Evolutionary conservation across 179 eudicot species (phyloP).

Genomic region (Heliamphora pulchella): DNA sequence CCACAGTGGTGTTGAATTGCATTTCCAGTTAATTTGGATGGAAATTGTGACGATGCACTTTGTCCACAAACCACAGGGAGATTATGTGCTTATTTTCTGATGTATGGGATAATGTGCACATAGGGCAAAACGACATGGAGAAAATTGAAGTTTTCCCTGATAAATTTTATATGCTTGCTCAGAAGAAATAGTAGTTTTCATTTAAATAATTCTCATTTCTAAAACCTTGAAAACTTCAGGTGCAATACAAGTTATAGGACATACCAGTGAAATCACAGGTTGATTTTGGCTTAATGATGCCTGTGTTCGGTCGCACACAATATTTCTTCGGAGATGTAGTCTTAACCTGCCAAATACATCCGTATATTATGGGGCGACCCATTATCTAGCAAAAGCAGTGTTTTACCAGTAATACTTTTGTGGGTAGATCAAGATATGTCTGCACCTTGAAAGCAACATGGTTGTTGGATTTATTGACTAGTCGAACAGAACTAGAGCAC

Average conservation of each 20-base stretch:
- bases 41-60: too few species aligned
- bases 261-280: slow-evolving; percentile 57
- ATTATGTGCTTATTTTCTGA: too few species aligned
- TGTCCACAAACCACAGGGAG: too few species aligned
- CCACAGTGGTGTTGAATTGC: too few species aligned
- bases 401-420: not conserved
- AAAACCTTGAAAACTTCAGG: not conserved
- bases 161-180: not conserved
- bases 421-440: not conserved
- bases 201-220: not conserved
- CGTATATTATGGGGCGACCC: not conserved
- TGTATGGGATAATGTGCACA: too few species aligned
- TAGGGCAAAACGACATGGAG: too few species aligned
- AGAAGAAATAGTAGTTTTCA: not conserved
- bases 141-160: too few species aligned
- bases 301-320: slow-evolving; percentile 72
- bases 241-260: not conserved
- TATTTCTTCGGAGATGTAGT: slow-evolving; percentile 78
- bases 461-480: slow-evolving; percentile 48
- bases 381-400: not conserved
- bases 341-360: slow-evolving; percentile 47
- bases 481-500: slow-evolving; percentile 48
- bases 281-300: slow-evolving; percentile 48
- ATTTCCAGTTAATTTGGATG: too few species aligned
- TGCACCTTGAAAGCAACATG: slow-evolving; percentile 80